phyloP scores from a whole-genome alignment of 2,329 filamentous ascomycete species.

The Sclerotinia borealis region DNA sequence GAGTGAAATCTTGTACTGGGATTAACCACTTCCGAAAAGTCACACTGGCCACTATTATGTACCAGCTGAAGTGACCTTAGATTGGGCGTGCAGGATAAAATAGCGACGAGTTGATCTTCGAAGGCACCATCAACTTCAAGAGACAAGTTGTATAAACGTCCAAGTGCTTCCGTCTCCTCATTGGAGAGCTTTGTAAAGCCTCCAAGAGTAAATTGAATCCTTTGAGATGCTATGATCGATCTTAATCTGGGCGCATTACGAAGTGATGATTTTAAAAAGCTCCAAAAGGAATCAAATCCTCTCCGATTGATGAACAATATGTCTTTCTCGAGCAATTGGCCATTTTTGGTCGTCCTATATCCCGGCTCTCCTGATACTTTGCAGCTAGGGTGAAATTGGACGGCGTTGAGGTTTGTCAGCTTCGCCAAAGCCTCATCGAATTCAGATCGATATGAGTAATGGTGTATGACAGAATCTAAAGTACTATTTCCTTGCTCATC shows the following conservation, averaged over 20 bases:
- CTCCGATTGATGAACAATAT: neutral
- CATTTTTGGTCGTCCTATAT: no score
- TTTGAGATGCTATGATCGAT: neutral
- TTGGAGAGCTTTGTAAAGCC: neutral
- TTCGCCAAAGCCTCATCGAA: neutral
- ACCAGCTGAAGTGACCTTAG: neutral
- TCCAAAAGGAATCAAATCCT: neutral
- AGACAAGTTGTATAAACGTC: neutral
- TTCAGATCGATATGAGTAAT: neutral
- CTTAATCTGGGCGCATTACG: neutral
- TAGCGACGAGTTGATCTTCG: accelerated
- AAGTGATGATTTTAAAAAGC: neutral
- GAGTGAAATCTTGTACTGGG: neutral
- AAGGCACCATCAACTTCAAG: accelerated
- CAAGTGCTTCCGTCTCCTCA: neutral
- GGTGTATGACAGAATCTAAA: neutral
- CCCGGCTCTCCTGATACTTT: no score
- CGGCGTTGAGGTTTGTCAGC: neutral
- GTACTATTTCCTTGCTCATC: neutral
- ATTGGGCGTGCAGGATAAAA: neutral
- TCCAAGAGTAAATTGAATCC: neutral
- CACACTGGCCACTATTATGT: no score
- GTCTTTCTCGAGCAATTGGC: no score
- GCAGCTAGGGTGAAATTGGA: neutral
- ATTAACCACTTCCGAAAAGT: neutral